phyloP scores from a whole-genome alignment of 2,329 filamentous ascomycete genomes.

The Aspergillus bombycis region DNA sequence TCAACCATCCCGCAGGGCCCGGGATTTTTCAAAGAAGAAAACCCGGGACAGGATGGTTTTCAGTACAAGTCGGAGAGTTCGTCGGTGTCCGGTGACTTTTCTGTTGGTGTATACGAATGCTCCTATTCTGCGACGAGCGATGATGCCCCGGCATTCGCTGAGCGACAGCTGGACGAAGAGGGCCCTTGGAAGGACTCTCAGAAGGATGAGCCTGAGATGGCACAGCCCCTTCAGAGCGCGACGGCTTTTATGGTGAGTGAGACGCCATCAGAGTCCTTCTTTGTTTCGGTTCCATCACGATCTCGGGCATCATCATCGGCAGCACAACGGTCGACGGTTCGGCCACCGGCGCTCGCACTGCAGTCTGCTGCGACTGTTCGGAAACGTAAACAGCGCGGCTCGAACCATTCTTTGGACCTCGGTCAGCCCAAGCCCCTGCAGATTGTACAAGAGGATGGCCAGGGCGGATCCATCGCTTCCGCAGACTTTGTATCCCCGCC shows the following conservation, averaged over 20 bases:
- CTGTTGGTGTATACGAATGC: slow-evolving; percentile 35
- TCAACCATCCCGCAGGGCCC: slow-evolving; percentile 22
- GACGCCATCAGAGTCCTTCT: slow-evolving; percentile 33
- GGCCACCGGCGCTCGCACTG: slow-evolving; percentile 35
- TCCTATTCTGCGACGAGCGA: slow-evolving; percentile 38
- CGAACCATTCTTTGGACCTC: slow-evolving; percentile 32
- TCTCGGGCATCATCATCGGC: slow-evolving; percentile 28
- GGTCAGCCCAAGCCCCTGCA: slow-evolving; percentile 39
- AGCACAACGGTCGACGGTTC: slow-evolving; percentile 28
- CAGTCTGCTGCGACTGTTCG: slow-evolving; percentile 36
- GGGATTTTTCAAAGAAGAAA: slow-evolving; percentile 21
- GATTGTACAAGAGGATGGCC: slow-evolving; percentile 49
- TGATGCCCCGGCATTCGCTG: slow-evolving; percentile 32
- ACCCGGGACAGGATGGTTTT: slow-evolving; percentile 30
- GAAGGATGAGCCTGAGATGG: slow-evolving; percentile 29
- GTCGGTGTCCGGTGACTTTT: slow-evolving; percentile 39
- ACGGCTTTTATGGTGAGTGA: slow-evolving; percentile 43
- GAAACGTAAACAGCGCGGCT: slow-evolving; percentile 40
- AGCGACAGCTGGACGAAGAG: slow-evolving; percentile 36
- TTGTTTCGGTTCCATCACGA: slow-evolving; percentile 28
- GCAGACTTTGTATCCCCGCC: slow-evolving; percentile 46
- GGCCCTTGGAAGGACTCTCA: slow-evolving; percentile 33
- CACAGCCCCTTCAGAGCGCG: slow-evolving; percentile 30
- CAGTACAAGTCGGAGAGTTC: slow-evolving; percentile 42
- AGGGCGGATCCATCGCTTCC: slow-evolving; percentile 45